phyloP scores from a whole-genome alignment of 495 filamentous ascomycete genomes.

The Usnea hakonensis region DNA sequence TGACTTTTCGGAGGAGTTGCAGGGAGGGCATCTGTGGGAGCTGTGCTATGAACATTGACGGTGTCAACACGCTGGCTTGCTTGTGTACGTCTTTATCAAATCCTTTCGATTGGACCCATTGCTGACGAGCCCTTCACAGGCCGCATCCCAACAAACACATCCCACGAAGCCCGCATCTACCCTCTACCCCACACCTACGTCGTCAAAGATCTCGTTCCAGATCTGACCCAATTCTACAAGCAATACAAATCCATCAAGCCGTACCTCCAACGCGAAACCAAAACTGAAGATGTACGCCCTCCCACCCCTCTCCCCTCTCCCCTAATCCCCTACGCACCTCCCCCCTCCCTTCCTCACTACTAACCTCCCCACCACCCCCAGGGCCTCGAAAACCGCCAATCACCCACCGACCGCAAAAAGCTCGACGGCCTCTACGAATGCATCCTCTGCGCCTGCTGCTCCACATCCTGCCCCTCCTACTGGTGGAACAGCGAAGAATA shows the following conservation, averaged over 20 bases:
- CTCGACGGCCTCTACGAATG: conserved; percentile 98
- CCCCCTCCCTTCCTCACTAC: conserved; percentile 4
- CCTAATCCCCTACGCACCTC: conserved; percentile 1
- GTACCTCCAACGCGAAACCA: conserved; percentile 83
- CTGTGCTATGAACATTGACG: conserved; percentile 99
- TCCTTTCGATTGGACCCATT: neutral
- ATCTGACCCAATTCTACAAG: conserved; percentile 98
- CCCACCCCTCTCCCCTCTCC: neutral
- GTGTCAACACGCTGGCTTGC: conserved; percentile 92
- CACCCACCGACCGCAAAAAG: conserved; percentile 83
- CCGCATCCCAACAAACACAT: conserved; percentile 82
- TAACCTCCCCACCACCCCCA: conserved; percentile 25
- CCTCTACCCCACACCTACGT: conserved; percentile 97
- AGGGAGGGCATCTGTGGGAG: conserved; percentile 96
- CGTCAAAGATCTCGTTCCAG: conserved; percentile 96
- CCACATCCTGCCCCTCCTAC: conserved; percentile 94
- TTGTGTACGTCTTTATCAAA: conserved; percentile 69
- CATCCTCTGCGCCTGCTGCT: conserved; percentile 99
- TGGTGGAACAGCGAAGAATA: conserved; percentile 99
- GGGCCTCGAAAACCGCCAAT: conserved; percentile 87
- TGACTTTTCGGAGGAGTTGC: conserved; percentile 93
- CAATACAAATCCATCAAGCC: conserved; percentile 99
- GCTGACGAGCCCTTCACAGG: conserved; percentile 42
- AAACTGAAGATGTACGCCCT: conserved; percentile 60
- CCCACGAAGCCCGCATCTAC: conserved; percentile 86